Conservation (phyloP, 768 basidiomycete genomes). For the Naganishia randhawae region DNA sequence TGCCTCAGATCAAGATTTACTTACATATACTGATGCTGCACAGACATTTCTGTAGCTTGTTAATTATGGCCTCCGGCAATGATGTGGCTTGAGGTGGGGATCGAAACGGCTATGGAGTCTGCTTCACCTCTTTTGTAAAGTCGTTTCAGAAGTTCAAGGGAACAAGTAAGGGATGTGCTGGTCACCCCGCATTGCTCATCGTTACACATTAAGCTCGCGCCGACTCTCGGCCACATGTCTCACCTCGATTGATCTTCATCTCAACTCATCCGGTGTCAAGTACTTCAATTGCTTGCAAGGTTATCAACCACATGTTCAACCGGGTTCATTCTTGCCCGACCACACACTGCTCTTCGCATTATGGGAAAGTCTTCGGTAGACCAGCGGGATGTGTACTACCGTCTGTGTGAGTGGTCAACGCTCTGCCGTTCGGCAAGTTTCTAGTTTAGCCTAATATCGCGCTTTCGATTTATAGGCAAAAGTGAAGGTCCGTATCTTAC, state of each 20-base stretch:
- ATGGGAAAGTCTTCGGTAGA: slow-evolving; percentile 49
- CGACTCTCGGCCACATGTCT: not conserved
- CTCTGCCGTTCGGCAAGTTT: too few species aligned
- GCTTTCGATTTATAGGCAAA: slow-evolving; percentile 28
- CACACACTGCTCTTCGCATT: not conserved
- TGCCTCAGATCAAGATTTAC: not conserved
- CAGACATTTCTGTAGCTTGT: not conserved
- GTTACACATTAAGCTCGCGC: not conserved
- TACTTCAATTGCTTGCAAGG: too few species aligned
- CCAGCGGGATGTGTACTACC: slow-evolving; percentile 49
- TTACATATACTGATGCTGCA: slow-evolving; percentile 21
- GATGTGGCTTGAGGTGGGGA: not conserved
- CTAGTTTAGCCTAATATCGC: too few species aligned
- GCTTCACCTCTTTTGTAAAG: not conserved
- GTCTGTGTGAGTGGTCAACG: slow-evolving; percentile 37
- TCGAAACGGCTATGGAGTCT: not conserved
- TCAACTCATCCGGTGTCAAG: not conserved
- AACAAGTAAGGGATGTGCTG: not conserved
- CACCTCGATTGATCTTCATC: too few species aligned
- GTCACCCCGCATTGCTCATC: not conserved
- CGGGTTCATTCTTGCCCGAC: too few species aligned
- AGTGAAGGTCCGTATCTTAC: slow-evolving; percentile 25
- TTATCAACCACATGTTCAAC: too few species aligned
- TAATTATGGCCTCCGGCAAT: not conserved
- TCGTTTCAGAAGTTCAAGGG: not conserved